Conservation (phyloP, 2,329 filamentous ascomycete species). For the Davidsoniella virescens region DNA sequence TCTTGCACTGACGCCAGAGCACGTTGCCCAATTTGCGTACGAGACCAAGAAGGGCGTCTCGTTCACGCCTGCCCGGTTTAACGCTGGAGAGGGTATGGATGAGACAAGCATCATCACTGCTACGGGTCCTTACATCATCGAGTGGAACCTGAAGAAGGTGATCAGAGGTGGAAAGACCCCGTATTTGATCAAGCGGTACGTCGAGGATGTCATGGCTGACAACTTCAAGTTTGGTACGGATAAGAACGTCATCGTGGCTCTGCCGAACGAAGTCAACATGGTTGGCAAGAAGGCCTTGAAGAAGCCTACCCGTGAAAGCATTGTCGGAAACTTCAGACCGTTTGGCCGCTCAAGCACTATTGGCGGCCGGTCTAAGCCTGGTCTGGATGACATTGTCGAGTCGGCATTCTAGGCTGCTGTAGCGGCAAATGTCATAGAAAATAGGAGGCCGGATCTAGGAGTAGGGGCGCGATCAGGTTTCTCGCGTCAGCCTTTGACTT, state of each 20-base stretch:
- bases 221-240: slow-evolving; percentile 96
- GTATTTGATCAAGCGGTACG: slow-evolving; percentile 93
- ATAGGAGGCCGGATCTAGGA: background rate
- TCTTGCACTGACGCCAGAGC: slow-evolving; percentile 72
- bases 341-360: slow-evolving; percentile 28
- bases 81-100: slow-evolving; percentile 61
- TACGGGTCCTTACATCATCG: slow-evolving; percentile 90
- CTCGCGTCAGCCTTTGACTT: background rate
- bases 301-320: slow-evolving; percentile 83
- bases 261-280: slow-evolving; percentile 98
- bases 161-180: slow-evolving; percentile 66
- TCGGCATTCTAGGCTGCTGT: slow-evolving; percentile 33
- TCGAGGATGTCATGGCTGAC: slow-evolving; percentile 90
- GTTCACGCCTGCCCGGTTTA: slow-evolving; percentile 89
- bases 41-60: slow-evolving; percentile 75
- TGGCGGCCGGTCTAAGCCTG: slow-evolving; percentile 49
- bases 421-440: background rate
- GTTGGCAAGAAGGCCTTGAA: slow-evolving; percentile 73
- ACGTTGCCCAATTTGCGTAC: slow-evolving; percentile 94
- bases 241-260: slow-evolving; percentile 92
- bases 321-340: slow-evolving; percentile 43
- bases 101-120: slow-evolving; percentile 96
- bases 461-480: background rate
- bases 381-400: slow-evolving; percentile 72
- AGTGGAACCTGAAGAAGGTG: slow-evolving; percentile 90